Conservation (phyloP, 2,329 filamentous ascomycete genomes). For the Sclerotiophoma versabilis region DNA sequence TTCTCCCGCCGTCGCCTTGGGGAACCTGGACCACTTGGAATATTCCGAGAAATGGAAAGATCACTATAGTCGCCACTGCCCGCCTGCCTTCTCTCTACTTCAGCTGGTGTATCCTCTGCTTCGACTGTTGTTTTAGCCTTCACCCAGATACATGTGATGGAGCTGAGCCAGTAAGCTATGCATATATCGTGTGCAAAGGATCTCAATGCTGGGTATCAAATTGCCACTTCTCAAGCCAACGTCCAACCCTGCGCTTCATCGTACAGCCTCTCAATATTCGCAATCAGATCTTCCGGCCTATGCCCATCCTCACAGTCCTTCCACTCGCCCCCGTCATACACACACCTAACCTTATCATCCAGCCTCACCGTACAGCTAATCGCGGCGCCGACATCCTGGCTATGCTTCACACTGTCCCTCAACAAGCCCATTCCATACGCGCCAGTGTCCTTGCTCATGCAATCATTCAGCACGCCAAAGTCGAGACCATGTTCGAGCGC, state of each 20-base stretch:
- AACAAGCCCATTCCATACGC: constrained; percentile 73
- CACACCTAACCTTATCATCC: constrained; percentile 80
- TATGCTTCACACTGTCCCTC: constrained; percentile 71
- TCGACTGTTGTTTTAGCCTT: too few relatives aligned
- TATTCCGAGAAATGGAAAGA: too few relatives aligned
- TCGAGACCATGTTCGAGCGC: constrained; percentile 90
- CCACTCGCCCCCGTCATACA: constrained; percentile 82
- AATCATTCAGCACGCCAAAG: constrained; percentile 81
- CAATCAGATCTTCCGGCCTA: constrained; percentile 74
- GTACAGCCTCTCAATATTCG: constrained; percentile 77
- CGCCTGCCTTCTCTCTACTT: too few relatives aligned
- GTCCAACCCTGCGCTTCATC: constrained; percentile 41
- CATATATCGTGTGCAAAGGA: not conserved
- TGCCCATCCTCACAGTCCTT: constrained; percentile 75
- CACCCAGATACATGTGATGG: too few relatives aligned
- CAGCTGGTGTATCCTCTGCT: too few relatives aligned
- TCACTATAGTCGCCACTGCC: too few relatives aligned
- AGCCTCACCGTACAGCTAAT: constrained; percentile 66
- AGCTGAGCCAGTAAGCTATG: too few relatives aligned
- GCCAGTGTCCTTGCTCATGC: constrained; percentile 78
- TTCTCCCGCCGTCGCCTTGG: too few relatives aligned
- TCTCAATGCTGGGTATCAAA: not conserved
- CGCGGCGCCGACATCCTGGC: constrained; percentile 55
- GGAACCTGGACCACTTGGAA: too few relatives aligned
- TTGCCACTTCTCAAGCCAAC: not conserved